These are phyloP conservation scores for Phlyctochytrium arcticum DNA, from an alignment of 192 early-diverging fungal species.

Conservation along the genomic window DNA sequence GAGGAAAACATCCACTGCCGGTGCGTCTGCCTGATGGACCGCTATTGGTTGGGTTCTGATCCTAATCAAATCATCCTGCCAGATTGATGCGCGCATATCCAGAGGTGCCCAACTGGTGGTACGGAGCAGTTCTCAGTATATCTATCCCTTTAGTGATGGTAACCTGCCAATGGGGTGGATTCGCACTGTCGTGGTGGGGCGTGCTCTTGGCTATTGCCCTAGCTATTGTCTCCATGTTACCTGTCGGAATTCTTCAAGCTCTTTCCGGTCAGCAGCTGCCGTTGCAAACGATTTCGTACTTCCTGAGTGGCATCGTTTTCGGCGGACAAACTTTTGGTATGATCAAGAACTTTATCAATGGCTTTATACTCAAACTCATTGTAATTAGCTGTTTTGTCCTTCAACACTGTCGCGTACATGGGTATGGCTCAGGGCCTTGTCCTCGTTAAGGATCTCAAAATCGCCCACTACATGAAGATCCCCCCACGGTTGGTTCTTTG, in stretches of 20 bases:
- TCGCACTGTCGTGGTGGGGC: slow-evolving; percentile 76
- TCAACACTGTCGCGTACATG: slow-evolving; percentile 83
- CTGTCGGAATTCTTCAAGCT: slow-evolving; percentile 76
- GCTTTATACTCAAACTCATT: too few species aligned
- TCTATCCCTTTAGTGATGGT: slow-evolving; percentile 42
- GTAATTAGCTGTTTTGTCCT: slow-evolving; percentile 78
- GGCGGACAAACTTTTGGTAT: slow-evolving; percentile 5
- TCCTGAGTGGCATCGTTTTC: slow-evolving; percentile 8
- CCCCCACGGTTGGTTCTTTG: slow-evolving; percentile 21
- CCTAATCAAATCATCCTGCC: too few species aligned
- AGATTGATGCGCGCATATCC: slow-evolving; percentile 69
- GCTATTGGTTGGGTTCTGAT: too few species aligned
- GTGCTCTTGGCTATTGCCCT: slow-evolving; percentile 27
- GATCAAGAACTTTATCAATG: too few species aligned
- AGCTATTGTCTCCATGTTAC: slow-evolving; percentile 19
- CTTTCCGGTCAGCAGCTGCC: slow-evolving; percentile 73
- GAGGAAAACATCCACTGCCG: neutral
- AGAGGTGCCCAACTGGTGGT: slow-evolving; percentile 68
- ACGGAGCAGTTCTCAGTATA: slow-evolving; percentile 41
- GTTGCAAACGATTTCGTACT: slow-evolving; percentile 14
- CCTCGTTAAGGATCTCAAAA: slow-evolving; percentile 71
- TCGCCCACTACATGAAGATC: slow-evolving; percentile 76
- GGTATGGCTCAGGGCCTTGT: slow-evolving; percentile 73
- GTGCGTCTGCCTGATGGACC: neutral
- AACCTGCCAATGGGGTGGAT: slow-evolving; percentile 47